Evolutionary conservation across 106 monocot genomes (phyloP), one percentile per base, ranked within the genome.

Genomic region (Triglochin maritima): DNA sequence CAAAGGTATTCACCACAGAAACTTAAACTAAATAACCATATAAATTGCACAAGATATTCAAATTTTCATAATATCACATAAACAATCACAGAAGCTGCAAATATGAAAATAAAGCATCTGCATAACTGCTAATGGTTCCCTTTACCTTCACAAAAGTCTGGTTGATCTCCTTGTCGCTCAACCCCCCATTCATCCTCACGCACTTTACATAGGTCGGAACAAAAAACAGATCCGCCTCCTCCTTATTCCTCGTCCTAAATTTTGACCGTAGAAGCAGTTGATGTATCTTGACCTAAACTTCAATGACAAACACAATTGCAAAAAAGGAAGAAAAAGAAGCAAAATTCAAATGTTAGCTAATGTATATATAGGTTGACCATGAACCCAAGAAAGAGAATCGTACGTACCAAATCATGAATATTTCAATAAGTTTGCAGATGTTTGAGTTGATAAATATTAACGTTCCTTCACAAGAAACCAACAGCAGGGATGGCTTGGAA

Each of bases 121-220:
- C 9, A 17, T 6, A 50, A 29, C 7, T 14, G 15, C 1, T 50
- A 17, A 50, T 17, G 41, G 46, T 50, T 47, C 6, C 17, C 17
- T 15, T 67, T 81, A 99, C 98, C 98, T 92, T 89, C 11, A 89
- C 82, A 77, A 84, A 99, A 15, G 92, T 89, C 50, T 82, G 82
- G 61, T 99, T 92, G 47, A 99, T 99, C 72, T 99, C 98, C 71
- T 92, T 99, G 66, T 99, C 98, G 64, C 77, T 99, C 69, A 92
- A 83, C 6, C 88, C 88, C 4, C 98, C 98, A 65, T 78, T 84
- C 98, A 99, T 99, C 5, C 98, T 70, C 56, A 99, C 92, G 74
- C 98, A 99, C 77, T 99, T 99, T 10, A 92, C 98, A 81, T 89
- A 99, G 42, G 92, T 74, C 15, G 98, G 98, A 54, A 99, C 88